These are phyloP conservation scores for Trichoderma afroharzianum DNA, from an alignment of 2,329 filamentous ascomycete species.

Conservation along the genomic window DNA sequence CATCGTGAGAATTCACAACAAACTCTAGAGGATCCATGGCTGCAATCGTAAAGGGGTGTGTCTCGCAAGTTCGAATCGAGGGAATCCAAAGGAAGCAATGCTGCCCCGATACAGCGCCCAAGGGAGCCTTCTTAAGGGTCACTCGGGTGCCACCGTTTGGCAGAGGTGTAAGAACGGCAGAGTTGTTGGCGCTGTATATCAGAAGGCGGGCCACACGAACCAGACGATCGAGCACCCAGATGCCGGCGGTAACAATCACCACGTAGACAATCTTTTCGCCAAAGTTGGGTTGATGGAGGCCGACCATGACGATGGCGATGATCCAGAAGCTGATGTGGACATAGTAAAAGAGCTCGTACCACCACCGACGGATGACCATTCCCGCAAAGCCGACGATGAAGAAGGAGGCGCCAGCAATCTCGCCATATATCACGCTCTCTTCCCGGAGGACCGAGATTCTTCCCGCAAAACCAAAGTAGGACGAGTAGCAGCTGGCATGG, in stretches of 20 bases:
- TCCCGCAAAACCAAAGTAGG: slow-evolving; percentile 35
- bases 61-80: slow-evolving; percentile 51
- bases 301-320: slow-evolving; percentile 44
- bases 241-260: slow-evolving; percentile 38
- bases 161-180: slow-evolving; percentile 51
- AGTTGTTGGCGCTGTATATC: slow-evolving; percentile 47
- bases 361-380: slow-evolving; percentile 41
- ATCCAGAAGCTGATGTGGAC: slow-evolving; percentile 49
- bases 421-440: slow-evolving; percentile 43
- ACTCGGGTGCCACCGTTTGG: slow-evolving; percentile 53
- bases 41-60: slow-evolving; percentile 62
- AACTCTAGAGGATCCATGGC: slow-evolving; percentile 52
- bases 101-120: slow-evolving; percentile 48
- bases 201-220: slow-evolving; percentile 44
- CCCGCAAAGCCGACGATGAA: slow-evolving; percentile 43
- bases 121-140: slow-evolving; percentile 47
- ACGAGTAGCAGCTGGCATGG: slow-evolving; percentile 44
- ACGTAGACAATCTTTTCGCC: slow-evolving; percentile 41
- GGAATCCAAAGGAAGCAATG: slow-evolving; percentile 66
- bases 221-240: slow-evolving; percentile 52
- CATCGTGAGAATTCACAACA: slow-evolving; percentile 54
- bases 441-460: slow-evolving; percentile 33
- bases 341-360: slow-evolving; percentile 56
- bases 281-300: slow-evolving; percentile 50
- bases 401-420: slow-evolving; percentile 45